Conservation (phyloP, 176 grass and related monocot genomes). For the Oropetium thomaeum region DNA sequence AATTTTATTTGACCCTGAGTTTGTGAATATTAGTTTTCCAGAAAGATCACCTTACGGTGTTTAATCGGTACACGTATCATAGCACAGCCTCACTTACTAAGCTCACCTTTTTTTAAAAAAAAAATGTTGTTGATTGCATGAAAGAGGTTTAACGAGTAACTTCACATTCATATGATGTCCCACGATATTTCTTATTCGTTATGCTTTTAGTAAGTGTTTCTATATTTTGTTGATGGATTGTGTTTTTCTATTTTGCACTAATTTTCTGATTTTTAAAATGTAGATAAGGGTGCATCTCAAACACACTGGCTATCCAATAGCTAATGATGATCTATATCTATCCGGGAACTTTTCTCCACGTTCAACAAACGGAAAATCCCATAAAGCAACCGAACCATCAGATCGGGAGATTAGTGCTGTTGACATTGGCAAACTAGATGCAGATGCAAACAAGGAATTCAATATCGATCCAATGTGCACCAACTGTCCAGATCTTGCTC, state of each 20-base stretch:
- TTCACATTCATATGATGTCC: not conserved
- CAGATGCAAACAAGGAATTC: slow-evolving; percentile 33
- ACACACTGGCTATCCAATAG: slow-evolving; percentile 84
- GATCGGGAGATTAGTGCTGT: slow-evolving; percentile 19
- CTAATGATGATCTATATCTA: slow-evolving; percentile 81
- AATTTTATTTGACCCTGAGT: not conserved
- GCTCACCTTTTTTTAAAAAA: not conserved
- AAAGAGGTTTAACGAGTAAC: not conserved
- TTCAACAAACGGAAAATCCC: slow-evolving; percentile 49
- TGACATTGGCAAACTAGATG: slow-evolving; percentile 19
- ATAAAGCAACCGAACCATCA: slow-evolving; percentile 20
- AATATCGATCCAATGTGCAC: slow-evolving; percentile 77
- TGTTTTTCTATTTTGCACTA: not conserved
- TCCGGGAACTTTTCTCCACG: slow-evolving; percentile 49
- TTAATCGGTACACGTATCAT: not conserved
- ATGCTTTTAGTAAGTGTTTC: slow-evolving; percentile 5
- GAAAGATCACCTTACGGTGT: not conserved
- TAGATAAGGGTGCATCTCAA: slow-evolving; percentile 97
- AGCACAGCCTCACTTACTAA: not conserved
- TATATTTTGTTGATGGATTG: slow-evolving; percentile 6
- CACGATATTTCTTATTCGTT: not conserved
- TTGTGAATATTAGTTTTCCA: not conserved
- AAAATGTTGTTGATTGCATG: not conserved
- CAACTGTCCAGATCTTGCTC: slow-evolving; percentile 86
- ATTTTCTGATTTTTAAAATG: slow-evolving; percentile 21